Conservation (phyloP, 257 asterid species). For the Nicotiana tomentosiformis region DNA sequence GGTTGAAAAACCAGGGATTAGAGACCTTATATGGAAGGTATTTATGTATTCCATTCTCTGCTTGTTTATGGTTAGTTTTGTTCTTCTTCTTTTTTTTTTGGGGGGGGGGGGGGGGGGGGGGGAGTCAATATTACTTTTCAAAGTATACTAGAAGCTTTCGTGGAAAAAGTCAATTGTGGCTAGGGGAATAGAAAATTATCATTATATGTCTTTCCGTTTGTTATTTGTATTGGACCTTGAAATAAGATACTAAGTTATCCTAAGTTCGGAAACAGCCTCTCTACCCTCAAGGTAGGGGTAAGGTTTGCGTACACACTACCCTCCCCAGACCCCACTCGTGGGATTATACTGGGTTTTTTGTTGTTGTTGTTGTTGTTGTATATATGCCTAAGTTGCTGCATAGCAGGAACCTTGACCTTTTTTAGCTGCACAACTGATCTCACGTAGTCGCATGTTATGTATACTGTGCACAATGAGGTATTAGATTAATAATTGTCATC, state of each 20-base stretch:
- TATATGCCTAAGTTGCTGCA: neutral
- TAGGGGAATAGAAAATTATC: neutral
- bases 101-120: neutral
- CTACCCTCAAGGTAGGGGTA: no score
- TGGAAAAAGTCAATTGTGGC: neutral
- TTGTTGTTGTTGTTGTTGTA: no score
- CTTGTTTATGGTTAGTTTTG: slow-evolving; percentile 9
- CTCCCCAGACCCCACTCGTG: no score
- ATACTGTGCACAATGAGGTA: neutral
- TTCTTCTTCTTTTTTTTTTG: neutral
- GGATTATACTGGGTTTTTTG: no score
- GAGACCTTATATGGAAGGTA: slow-evolving; percentile 97
- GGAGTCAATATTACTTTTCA: neutral
- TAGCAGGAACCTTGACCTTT: neutral
- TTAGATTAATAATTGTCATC: neutral
- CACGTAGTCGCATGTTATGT: neutral
- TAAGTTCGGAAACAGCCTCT: no score
- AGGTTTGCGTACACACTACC: no score
- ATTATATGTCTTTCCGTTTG: neutral
- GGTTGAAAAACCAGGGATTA: slow-evolving; percentile 58
- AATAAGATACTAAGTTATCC: no score
- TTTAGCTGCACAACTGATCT: neutral
- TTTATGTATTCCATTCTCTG: slow-evolving; percentile 13
- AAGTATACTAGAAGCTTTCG: neutral
- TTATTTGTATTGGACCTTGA: neutral